A percentile compares a stretch with the other conserved stretches of the same genome.
phyloP scores from a whole-genome alignment of 495 filamentous ascomycete species.

The Hypoxylon trugodes region DNA sequence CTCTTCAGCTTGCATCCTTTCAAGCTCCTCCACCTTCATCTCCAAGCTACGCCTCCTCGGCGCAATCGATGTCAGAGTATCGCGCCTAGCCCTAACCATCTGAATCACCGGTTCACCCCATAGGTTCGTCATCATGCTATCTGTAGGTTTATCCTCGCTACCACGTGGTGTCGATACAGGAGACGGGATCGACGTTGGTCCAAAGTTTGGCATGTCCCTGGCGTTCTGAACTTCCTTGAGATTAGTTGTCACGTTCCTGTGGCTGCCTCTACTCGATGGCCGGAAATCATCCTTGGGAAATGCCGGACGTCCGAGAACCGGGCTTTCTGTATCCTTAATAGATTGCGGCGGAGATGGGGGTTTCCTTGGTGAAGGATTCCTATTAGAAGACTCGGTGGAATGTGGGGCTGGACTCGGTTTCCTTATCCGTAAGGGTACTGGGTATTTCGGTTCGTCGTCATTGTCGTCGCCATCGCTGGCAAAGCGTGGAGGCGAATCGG shows the following conservation, averaged over 20 bases:
- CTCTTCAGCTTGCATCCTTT: slow-evolving; percentile 28
- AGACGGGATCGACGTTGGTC: slow-evolving; percentile 39
- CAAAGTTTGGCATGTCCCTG: slow-evolving; percentile 24
- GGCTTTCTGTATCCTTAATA: slow-evolving; percentile 17
- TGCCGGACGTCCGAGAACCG: slow-evolving; percentile 8
- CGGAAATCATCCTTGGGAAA: slow-evolving; percentile 12
- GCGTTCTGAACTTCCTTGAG: slow-evolving; percentile 33
- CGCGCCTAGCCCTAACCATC: slow-evolving; percentile 52
- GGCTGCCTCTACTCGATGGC: slow-evolving; percentile 26
- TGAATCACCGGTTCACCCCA: slow-evolving; percentile 48
- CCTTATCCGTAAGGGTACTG: slow-evolving; percentile 43
- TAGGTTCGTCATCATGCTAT: slow-evolving; percentile 16
- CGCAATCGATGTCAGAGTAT: slow-evolving; percentile 48
- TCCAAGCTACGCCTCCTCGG: slow-evolving; percentile 51
- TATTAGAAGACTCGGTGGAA: slow-evolving; percentile 1
- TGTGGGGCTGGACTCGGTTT: slow-evolving; percentile 22
- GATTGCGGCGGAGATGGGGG: slow-evolving; percentile 43
- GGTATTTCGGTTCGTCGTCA: slow-evolving; percentile 40
- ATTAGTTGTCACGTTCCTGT: slow-evolving; percentile 21
- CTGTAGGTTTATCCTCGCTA: slow-evolving; percentile 42
- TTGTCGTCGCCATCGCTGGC: slow-evolving; percentile 48
- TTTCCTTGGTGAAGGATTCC: slow-evolving; percentile 28
- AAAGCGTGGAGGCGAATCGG: slow-evolving; percentile 36
- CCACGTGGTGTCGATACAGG: slow-evolving; percentile 38
- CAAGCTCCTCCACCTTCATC: slow-evolving; percentile 56